Conservation (phyloP, 768 basidiomycete genomes). For the Suillus fuscotomentosus region DNA sequence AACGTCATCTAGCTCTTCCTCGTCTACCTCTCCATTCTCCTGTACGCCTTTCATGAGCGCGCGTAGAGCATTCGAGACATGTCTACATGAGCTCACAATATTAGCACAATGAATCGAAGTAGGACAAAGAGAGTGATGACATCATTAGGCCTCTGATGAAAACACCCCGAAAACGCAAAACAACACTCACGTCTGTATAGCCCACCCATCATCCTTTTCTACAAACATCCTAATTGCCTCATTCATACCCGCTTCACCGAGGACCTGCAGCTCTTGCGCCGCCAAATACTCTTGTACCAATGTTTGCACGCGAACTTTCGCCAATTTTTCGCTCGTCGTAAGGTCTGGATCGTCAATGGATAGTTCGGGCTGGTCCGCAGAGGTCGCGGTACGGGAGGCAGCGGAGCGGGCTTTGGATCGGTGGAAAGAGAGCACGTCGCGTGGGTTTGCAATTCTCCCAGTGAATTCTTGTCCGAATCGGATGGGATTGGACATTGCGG, state of each 20-base stretch:
- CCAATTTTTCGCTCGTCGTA: slow-evolving; percentile 67
- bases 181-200: slow-evolving; percentile 76
- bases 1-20: slow-evolving; percentile 72
- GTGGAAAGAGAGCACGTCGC: slow-evolving; percentile 90
- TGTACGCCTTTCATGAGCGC: slow-evolving; percentile 66
- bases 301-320: slow-evolving; percentile 80
- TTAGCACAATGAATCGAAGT: not conserved
- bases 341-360: slow-evolving; percentile 77
- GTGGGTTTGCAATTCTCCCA: slow-evolving; percentile 88
- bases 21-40: slow-evolving; percentile 63
- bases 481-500: slow-evolving; percentile 92
- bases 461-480: slow-evolving; percentile 96
- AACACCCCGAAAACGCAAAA: not conserved
- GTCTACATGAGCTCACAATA: slow-evolving; percentile 39
- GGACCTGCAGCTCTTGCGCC: slow-evolving; percentile 89
- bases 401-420: slow-evolving; percentile 55
- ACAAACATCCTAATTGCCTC: slow-evolving; percentile 95
- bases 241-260: slow-evolving; percentile 88
- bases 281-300: slow-evolving; percentile 90
- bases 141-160: not conserved
- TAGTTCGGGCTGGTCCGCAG: slow-evolving; percentile 74
- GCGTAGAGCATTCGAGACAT: slow-evolving; percentile 61
- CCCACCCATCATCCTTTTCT: slow-evolving; percentile 95
- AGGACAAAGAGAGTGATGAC: not conserved
- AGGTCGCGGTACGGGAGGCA: slow-evolving; percentile 55